These are phyloP conservation scores for Candida pseudocylindracea DNA, from an alignment of 1,139 yeast species.

Conservation along the genomic window DNA sequence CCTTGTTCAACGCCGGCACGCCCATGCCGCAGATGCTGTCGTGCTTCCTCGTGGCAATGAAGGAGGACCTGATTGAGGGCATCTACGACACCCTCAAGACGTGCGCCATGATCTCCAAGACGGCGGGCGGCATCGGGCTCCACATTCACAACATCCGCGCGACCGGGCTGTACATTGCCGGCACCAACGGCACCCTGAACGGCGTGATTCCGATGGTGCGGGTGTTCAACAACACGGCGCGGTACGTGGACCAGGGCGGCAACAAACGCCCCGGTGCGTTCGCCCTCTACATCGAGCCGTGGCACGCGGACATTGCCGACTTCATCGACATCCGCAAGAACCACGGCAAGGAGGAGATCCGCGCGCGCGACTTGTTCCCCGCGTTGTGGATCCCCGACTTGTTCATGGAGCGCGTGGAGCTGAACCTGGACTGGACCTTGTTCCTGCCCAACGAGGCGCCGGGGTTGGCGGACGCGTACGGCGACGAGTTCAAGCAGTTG, in stretches of 20 bases:
- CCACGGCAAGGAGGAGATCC: conserved; percentile 32
- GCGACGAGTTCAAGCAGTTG: conserved; percentile 21
- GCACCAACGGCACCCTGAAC: conserved; percentile 30
- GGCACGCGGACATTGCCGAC: conserved; percentile 36
- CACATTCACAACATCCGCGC: conserved; percentile 32
- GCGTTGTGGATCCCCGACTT: conserved; percentile 40
- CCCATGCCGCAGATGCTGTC: conserved; percentile 25
- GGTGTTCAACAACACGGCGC: conserved; percentile 35
- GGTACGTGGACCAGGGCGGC: conserved; percentile 43
- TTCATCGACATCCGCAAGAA: conserved; percentile 28
- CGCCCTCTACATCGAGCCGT: conserved; percentile 37
- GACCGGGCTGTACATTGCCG: conserved; percentile 25
- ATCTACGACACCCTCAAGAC: conserved; percentile 30
- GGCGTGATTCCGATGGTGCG: conserved; percentile 38
- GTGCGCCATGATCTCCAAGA: conserved; percentile 31
- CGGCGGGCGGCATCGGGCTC: conserved; percentile 37
- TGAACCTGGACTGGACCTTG: conserved; percentile 25
- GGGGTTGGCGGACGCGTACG: conserved; percentile 25
- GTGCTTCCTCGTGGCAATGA: conserved; percentile 32
- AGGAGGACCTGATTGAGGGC: conserved; percentile 36
- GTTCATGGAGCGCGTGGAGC: conserved; percentile 31
- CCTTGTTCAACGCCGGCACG: conserved; percentile 30
- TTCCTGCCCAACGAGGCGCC: conserved; percentile 32
- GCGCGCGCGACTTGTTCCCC: conserved; percentile 33
- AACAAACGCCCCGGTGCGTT: conserved; percentile 43